A percentile compares a stretch with the other conserved stretches of the same genome.
phyloP scores from a whole-genome alignment of 176 grass and related monocot species.

The Aegilops sharonensis region DNA sequence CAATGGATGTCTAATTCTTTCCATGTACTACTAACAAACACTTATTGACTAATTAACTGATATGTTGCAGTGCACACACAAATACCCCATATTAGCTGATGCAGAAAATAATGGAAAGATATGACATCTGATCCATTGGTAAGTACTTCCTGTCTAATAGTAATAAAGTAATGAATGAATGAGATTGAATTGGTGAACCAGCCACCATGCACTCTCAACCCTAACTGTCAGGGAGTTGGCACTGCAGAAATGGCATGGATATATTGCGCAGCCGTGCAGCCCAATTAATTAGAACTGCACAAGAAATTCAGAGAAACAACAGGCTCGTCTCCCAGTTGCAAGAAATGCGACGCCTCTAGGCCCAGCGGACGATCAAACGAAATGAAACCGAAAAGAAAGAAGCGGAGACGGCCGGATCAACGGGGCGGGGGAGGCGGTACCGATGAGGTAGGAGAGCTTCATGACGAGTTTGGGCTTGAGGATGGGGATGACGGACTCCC shows the following conservation, averaged over 20 bases:
- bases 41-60: neutral
- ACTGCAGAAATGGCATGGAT: too few species aligned
- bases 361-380: neutral
- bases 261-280: neutral
- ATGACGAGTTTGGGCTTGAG: constrained; percentile 79
- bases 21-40: neutral
- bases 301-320: neutral
- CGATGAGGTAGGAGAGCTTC: constrained; percentile 66
- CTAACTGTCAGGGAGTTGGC: neutral
- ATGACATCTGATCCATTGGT: neutral
- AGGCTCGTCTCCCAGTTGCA: neutral
- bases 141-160: neutral
- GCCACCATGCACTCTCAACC: neutral
- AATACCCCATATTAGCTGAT: neutral
- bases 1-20: neutral
- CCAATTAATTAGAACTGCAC: neutral
- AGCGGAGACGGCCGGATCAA: neutral
- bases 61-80: neutral
- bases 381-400: neutral
- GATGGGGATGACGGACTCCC: constrained; percentile 83
- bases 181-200: neutral
- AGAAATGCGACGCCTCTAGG: neutral
- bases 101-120: neutral
- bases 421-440: constrained; percentile 15
- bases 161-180: neutral